Evolutionary conservation across 495 filamentous ascomycete genomes (phyloP), one percentile per base, ranked within the genome.

Genomic region (Penicillium robsamsonii): DNA sequence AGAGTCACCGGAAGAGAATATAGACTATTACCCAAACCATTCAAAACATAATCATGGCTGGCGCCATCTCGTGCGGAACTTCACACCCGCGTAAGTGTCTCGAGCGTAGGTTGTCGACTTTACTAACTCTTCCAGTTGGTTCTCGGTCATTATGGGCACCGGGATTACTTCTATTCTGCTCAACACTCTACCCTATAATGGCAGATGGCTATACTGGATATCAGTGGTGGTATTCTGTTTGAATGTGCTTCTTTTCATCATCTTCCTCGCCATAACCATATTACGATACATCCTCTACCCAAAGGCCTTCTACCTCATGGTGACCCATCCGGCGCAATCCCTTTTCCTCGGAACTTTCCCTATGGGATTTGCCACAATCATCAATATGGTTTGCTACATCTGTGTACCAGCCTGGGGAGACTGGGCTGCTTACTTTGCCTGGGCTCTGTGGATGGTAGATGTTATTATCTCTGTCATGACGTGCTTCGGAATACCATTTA

Each of bases 141-240:
- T 71, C 54, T 58, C 79, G 17, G 71, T 79, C 31, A 85, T 62
- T 22, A 85, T 86, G 82, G 80, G 82, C 15, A 86, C 82, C 0
- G 82, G 82, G 11, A 81, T 86, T 30, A 76, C 80, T 4, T 81
- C 81, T 2, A 79, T 83, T 50, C 67, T 85, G 18, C 70, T 84
- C 7, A 71, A 81, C 55, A 71, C 70, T 12, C 63, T 84, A 18
- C 78, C 81, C 5, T 81, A 76, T 50, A 75, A 80, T 46, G 76
- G 64, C 9, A 5, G 18, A 22, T 77, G 76, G 72, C 70, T 84
- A 4, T 70, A 75, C 31, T 71, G 65, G 40, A 65, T 84, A 24
- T 80, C 77, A 1, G 55, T 81, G 37, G 58, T 76, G 31, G 60
- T 83, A 46, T 84, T 84, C 52, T 64, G 53, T 10, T 49, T 82